These are phyloP conservation scores for Xylariaceae sp. DNA, from an alignment of 2,329 filamentous ascomycete genomes.

Conservation along the genomic window DNA sequence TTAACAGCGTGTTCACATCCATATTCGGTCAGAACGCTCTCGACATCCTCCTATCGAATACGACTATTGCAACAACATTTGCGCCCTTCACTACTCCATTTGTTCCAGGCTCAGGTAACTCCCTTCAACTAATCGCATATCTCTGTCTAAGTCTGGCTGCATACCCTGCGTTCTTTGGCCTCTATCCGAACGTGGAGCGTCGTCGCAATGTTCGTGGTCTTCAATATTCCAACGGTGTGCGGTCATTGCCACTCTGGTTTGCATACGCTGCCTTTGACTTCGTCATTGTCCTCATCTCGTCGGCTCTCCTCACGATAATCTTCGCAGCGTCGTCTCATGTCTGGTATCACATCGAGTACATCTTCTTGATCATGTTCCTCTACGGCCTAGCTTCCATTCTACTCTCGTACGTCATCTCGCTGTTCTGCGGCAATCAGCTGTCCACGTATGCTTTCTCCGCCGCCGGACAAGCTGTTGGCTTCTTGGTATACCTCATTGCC, in stretches of 20 bases:
- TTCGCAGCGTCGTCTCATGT: conserved; percentile 59
- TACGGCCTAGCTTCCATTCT: conserved; percentile 76
- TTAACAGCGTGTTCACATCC: conserved; percentile 48
- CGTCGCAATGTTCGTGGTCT: conserved; percentile 73
- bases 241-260: conserved; percentile 75
- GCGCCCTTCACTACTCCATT: conserved; percentile 72
- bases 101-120: conserved; percentile 61
- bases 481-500: conserved; percentile 65
- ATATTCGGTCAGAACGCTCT: conserved; percentile 62
- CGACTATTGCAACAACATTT: conserved; percentile 66
- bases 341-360: conserved; percentile 75
- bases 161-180: conserved; percentile 79
- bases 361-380: conserved; percentile 75
- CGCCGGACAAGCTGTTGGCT: conserved; percentile 66
- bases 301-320: conserved; percentile 61
- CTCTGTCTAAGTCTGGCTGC: conserved; percentile 72
- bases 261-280: conserved; percentile 82
- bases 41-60: conserved; percentile 60
- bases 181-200: conserved; percentile 85
- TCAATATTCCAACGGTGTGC: conserved; percentile 87
- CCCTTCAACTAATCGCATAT: conserved; percentile 75
- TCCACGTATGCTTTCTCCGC: conserved; percentile 80
- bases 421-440: conserved; percentile 73
- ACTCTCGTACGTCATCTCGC: conserved; percentile 73
- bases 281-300: conserved; percentile 61